Evolutionary conservation across 2,329 filamentous ascomycete species (phyloP).

Genomic region (Xylaria sp.): DNA sequence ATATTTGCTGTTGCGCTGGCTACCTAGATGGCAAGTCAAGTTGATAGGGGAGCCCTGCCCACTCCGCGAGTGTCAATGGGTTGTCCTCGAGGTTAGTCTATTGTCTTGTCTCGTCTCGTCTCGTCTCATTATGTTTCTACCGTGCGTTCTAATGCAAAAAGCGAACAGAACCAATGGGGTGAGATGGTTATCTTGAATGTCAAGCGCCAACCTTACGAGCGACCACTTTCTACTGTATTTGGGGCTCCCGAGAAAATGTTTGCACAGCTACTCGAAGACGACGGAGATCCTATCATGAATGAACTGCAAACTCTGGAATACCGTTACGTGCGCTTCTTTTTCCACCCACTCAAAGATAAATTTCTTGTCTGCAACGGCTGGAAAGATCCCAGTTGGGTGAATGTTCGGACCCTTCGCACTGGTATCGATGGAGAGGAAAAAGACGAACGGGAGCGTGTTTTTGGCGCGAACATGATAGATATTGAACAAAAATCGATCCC

Average conservation of each 20-base stretch:
- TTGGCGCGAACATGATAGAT: conserved; percentile 90
- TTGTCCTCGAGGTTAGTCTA: conserved; percentile 79
- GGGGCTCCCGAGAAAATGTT: conserved; percentile 71
- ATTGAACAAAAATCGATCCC: conserved; percentile 88
- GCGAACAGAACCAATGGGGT: conserved; percentile 85
- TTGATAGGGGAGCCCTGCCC: conserved; percentile 75
- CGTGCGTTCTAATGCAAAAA: conserved; percentile 9
- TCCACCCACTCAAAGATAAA: conserved; percentile 87
- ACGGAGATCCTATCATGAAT: conserved; percentile 81
- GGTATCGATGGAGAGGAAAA: conserved; percentile 92
- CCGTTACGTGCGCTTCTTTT: conserved; percentile 92
- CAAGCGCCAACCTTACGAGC: conserved; percentile 62
- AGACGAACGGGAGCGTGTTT: conserved; percentile 82
- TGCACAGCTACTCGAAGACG: conserved; percentile 66
- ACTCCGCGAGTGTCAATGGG: conserved; percentile 83
- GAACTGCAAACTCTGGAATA: conserved; percentile 86
- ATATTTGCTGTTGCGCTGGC: conserved; percentile 88
- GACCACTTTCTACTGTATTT: conserved; percentile 70
- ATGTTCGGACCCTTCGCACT: conserved; percentile 76
- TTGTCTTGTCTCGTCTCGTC: background rate
- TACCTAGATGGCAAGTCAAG: conserved; percentile 85
- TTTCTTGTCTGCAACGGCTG: conserved; percentile 88
- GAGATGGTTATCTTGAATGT: conserved; percentile 85
- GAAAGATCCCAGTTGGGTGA: conserved; percentile 92
- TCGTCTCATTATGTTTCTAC: background rate